Evolutionary conservation across 345 rosid species (phyloP), one percentile per base, ranked within the genome.

Genomic region (Erodium maritimum): DNA sequence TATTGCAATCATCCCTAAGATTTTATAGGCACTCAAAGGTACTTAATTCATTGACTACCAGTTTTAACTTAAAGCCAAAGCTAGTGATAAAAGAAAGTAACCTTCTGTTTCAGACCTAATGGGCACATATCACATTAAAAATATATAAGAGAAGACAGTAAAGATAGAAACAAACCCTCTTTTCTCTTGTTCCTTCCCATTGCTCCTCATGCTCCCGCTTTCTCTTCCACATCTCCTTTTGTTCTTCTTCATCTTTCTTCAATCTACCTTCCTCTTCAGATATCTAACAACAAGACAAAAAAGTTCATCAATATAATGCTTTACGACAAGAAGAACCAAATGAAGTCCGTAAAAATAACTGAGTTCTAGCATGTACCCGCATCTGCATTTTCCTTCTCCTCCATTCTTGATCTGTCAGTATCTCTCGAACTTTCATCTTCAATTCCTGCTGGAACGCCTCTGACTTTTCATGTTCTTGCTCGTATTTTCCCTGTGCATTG

Each of bases 181-280:
- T 62, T 71, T 93, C 97, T 79, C 97, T 85, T 3, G 95, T 90
- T 73, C 96, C 97, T 83, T 93, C 99, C 99, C 97, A 93, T 71
- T 93, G 97, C 73, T 85, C 99, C 71, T 89, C 99, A 37, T 93
- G 97, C 63, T 93, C 96, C 51, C 99, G 91, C 77, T 93, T 89
- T 71, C 87, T 87, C 77, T 93, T 93, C 97, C 97, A 82, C 75
- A 77, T 70, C 77, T 93, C 99, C 71, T 85, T 93, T 77, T 83
- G 85, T 70, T 93, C 99, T 74, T 80, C 96, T 74, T 93, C 97
- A 69, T 93, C 99, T 73, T 87, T 93, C 81, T 93, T 93, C 71
- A 93, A 63, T 72, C 99, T 82, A 53, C 99, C 99, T 71, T 93
- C 99, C 80, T 93, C 97, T 74, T 89, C 99, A 54, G 95, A 89